Conservation (phyloP, 139 green algal genomes). For the Chlorella sp. region DNA sequence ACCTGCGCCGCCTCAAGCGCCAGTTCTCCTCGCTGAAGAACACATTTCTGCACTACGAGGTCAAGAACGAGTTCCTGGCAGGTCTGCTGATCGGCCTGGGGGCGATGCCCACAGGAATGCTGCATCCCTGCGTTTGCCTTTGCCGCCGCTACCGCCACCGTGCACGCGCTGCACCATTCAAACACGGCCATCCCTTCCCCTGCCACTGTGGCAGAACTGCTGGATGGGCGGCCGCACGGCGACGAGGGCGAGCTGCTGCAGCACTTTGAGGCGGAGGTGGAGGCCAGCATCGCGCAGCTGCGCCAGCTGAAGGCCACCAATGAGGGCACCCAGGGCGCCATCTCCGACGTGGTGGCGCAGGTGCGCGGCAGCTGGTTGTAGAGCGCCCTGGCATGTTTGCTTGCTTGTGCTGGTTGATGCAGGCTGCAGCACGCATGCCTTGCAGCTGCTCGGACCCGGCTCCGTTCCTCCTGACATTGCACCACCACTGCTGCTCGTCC, state of each 20-base stretch:
- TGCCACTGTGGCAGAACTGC: conserved; percentile 23
- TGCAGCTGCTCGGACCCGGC: too few relatives aligned
- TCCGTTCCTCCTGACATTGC: too few relatives aligned
- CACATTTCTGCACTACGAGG: conserved; percentile 60
- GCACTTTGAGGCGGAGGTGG: conserved; percentile 47
- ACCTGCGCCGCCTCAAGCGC: conserved; percentile 54
- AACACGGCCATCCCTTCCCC: too few relatives aligned
- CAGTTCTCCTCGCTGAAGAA: conserved; percentile 65
- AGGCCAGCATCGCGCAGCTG: conserved; percentile 29
- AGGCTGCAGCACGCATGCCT: too few relatives aligned
- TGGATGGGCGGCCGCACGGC: conserved; percentile 46
- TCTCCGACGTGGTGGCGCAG: conserved; percentile 5
- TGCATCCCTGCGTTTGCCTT: neutral
- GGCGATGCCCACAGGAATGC: neutral
- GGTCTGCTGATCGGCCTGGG: neutral
- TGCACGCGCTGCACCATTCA: too few relatives aligned
- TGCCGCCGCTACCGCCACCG: too few relatives aligned
- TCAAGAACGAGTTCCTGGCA: conserved; percentile 63
- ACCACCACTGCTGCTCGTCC: too few relatives aligned
- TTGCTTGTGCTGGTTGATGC: too few relatives aligned
- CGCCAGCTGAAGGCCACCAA: conserved; percentile 43
- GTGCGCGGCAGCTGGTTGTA: too few relatives aligned
- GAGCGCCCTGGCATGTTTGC: too few relatives aligned
- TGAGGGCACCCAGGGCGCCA: conserved; percentile 1
- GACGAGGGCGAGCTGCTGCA: conserved; percentile 45